A percentile compares a stretch with the other conserved stretches of the same genome.
Evolutionary conservation across 192 early-diverging fungal species (phyloP).

Genomic region (Kappamyces sp.): DNA sequence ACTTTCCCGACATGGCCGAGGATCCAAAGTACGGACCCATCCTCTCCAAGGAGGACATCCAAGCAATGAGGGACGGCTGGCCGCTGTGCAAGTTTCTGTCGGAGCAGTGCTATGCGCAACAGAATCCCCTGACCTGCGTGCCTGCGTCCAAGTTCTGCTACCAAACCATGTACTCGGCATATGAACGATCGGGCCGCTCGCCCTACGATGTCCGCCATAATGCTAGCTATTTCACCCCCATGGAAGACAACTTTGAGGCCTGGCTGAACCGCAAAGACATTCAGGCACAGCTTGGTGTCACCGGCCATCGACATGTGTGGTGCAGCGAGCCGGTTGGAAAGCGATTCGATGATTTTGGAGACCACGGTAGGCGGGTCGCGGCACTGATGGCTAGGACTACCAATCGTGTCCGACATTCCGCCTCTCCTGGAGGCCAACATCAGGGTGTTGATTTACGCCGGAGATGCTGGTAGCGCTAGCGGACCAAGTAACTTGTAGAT

Average conservation of each 20-base stretch:
- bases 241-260: constrained; percentile 69
- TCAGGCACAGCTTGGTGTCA: constrained; percentile 66
- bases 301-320: constrained; percentile 60
- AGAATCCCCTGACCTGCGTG: constrained; percentile 71
- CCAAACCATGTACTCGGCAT: constrained; percentile 18
- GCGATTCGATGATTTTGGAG: constrained; percentile 74
- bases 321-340: constrained; percentile 82
- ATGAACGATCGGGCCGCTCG: constrained; percentile 68
- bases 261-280: constrained; percentile 78
- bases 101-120: constrained; percentile 77
- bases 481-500: constrained; percentile 32
- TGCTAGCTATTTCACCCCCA: constrained; percentile 20
- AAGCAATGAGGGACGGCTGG: constrained; percentile 67
- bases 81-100: constrained; percentile 71
- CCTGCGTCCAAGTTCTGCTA: constrained; percentile 52
- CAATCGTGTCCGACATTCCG: constrained; percentile 54
- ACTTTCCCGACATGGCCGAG: constrained; percentile 58
- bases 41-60: constrained; percentile 64
- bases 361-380: constrained; percentile 37
- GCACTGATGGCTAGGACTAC: constrained; percentile 54
- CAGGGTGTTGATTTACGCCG: constrained; percentile 83
- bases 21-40: constrained; percentile 61
- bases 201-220: constrained; percentile 38
- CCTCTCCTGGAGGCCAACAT: constrained; percentile 71
- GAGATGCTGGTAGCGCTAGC: constrained; percentile 52